phyloP scores from a whole-genome alignment of 1,139 yeast species.

The Protomyces pachydermus region DNA sequence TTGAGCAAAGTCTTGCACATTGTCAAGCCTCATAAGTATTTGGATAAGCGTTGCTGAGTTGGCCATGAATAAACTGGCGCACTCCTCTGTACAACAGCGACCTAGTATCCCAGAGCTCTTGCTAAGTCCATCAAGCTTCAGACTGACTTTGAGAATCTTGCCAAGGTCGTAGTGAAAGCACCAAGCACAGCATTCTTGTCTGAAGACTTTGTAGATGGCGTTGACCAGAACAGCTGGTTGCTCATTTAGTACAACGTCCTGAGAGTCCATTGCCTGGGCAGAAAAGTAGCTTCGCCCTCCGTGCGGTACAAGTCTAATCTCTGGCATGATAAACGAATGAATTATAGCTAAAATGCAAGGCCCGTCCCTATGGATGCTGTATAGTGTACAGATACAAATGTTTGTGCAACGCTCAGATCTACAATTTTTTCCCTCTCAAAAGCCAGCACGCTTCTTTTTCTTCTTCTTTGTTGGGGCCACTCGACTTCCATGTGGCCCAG shows the following conservation, averaged over 20 bases:
- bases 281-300: slow-evolving; percentile 69
- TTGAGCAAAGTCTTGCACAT: neutral
- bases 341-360: neutral
- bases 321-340: slow-evolving; percentile 1
- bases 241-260: slow-evolving; percentile 44
- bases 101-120: neutral
- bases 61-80: neutral
- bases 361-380: neutral
- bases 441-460: neutral
- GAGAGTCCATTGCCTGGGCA: slow-evolving; percentile 41
- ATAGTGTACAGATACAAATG: neutral
- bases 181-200: slow-evolving; percentile 59
- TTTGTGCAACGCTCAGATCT: neutral
- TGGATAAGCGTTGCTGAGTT: neutral
- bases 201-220: slow-evolving; percentile 51
- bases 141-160: slow-evolving; percentile 45
- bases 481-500: neutral
- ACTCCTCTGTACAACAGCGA: neutral
- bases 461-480: neutral
- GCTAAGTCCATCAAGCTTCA: slow-evolving; percentile 29
- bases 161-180: slow-evolving; percentile 53
- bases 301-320: slow-evolving; percentile 35
- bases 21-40: neutral
- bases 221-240: slow-evolving; percentile 45
- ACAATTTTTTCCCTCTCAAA: neutral